Conservation (phyloP, 2,329 filamentous ascomycete genomes). For the Alternaria ethzedia region DNA sequence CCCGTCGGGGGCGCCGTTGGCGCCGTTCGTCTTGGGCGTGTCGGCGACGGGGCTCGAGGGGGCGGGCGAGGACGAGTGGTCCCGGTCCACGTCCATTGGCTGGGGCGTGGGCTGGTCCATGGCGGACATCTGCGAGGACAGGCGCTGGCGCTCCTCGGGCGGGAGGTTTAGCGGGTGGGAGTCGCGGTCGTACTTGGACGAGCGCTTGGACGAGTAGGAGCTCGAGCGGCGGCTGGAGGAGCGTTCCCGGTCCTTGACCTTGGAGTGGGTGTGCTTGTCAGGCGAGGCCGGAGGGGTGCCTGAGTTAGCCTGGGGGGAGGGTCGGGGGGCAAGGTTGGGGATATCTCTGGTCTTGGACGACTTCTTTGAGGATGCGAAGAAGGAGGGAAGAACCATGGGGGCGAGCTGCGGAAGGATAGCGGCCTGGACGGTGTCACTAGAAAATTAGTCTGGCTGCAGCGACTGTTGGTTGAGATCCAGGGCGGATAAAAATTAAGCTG, state of each 20-base stretch:
- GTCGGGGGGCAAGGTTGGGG: conserved; percentile 31
- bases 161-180: conserved; percentile 89
- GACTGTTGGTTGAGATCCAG: conserved; percentile 37
- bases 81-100: conserved; percentile 80
- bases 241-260: conserved; percentile 41
- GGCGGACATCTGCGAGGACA: conserved; percentile 70
- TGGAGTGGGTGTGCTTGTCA: conserved; percentile 45
- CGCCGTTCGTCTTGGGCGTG: conserved; percentile 57
- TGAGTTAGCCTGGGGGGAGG: conserved; percentile 26
- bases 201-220: conserved; percentile 45
- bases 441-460: conserved; percentile 36
- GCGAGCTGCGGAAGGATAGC: conserved; percentile 27
- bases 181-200: conserved; percentile 64
- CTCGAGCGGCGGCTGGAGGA: conserved; percentile 35
- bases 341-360: conserved; percentile 33
- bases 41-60: conserved; percentile 56
- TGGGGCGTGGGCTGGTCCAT: conserved; percentile 60
- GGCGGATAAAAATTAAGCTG: conserved; percentile 33
- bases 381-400: conserved; percentile 47
- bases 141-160: conserved; percentile 82
- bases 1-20: conserved; percentile 55
- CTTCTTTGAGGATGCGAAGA: conserved; percentile 48
- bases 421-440: conserved; percentile 36
- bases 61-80: conserved; percentile 63
- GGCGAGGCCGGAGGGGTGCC: conserved; percentile 47